These are phyloP conservation scores for Viola pubescens DNA, from an alignment of 441 rosid genomes.

Conservation along the genomic window DNA sequence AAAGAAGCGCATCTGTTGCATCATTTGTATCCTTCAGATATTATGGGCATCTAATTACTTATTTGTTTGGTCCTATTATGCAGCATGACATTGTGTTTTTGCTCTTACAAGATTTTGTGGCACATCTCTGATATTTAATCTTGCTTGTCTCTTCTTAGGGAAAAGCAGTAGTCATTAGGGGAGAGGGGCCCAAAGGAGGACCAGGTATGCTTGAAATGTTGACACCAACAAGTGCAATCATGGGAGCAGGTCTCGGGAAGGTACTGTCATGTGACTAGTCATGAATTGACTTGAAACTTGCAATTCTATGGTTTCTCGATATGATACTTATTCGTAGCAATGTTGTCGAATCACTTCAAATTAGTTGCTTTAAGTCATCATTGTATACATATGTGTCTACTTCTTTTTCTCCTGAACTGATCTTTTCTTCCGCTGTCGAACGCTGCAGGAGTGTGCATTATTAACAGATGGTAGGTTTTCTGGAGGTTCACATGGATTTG, in stretches of 20 bases:
- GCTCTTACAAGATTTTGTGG: too few relatives aligned
- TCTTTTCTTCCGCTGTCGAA: conserved; percentile 9
- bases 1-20: background rate
- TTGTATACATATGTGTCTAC: too few relatives aligned
- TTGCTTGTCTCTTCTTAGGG: conserved; percentile 39
- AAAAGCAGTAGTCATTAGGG: conserved; percentile 82
- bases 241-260: conserved; percentile 99
- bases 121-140: conserved; percentile 8
- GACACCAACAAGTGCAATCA: conserved; percentile 96
- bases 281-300: conserved; percentile 1
- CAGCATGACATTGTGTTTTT: too few relatives aligned
- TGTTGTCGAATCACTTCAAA: background rate
- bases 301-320: background rate
- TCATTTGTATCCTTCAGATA: background rate
- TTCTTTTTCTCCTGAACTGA: conserved; percentile 1
- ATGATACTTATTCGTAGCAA: background rate
- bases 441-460: conserved; percentile 75
- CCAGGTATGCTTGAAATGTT: conserved; percentile 99
- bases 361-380: background rate
- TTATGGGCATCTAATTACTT: background rate
- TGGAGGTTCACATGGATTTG: conserved; percentile 97
- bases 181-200: conserved; percentile 97
- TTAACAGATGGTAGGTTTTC: conserved; percentile 96
- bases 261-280: conserved; percentile 27
- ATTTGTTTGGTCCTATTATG: background rate